Percentiles rank a stretch among this genome's conserved stretches.
phyloP scores from a whole-genome alignment of 768 basidiomycete genomes.

The Tulasnella sp. region DNA sequence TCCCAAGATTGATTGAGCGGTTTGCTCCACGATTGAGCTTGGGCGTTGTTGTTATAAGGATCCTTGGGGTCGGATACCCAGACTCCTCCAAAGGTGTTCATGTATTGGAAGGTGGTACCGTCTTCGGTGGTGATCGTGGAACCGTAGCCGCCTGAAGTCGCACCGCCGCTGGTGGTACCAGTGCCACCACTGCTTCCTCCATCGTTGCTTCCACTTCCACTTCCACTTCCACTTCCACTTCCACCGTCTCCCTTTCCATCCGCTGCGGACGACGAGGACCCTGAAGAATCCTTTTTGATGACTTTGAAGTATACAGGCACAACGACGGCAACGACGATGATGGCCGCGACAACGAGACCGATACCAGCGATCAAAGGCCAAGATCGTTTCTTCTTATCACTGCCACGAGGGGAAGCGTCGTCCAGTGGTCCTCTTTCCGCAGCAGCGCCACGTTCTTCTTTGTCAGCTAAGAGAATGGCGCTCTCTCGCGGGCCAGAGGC shows the following conservation, averaged over 20 bases:
- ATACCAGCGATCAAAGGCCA: background rate
- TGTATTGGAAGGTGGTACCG: conserved; percentile 73
- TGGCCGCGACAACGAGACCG: conserved; percentile 2
- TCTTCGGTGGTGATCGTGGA: conserved; percentile 66
- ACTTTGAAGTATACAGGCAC: conserved; percentile 61
- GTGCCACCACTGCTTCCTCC: conserved; percentile 19
- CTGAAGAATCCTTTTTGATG: conserved; percentile 31
- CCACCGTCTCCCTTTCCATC: conserved; percentile 19
- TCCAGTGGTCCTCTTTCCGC: background rate
- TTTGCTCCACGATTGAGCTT: conserved; percentile 71
- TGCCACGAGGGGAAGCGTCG: background rate
- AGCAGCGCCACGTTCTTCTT: conserved; percentile 1
- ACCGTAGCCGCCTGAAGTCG: conserved; percentile 58
- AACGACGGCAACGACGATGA: conserved; percentile 41
- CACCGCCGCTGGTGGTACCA: conserved; percentile 21
- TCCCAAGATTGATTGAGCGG: conserved; percentile 75
- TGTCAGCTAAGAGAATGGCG: background rate
- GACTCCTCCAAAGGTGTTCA: conserved; percentile 69
- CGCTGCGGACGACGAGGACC: conserved; percentile 15
- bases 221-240: background rate
- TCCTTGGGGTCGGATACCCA: conserved; percentile 83
- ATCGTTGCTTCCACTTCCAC: conserved; percentile 15
- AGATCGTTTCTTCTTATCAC: background rate
- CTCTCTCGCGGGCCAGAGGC: no score
- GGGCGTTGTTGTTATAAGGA: conserved; percentile 76